phyloP scores from a whole-genome alignment of 176 grass and related monocot genomes.

The Panicum miliaceum region DNA sequence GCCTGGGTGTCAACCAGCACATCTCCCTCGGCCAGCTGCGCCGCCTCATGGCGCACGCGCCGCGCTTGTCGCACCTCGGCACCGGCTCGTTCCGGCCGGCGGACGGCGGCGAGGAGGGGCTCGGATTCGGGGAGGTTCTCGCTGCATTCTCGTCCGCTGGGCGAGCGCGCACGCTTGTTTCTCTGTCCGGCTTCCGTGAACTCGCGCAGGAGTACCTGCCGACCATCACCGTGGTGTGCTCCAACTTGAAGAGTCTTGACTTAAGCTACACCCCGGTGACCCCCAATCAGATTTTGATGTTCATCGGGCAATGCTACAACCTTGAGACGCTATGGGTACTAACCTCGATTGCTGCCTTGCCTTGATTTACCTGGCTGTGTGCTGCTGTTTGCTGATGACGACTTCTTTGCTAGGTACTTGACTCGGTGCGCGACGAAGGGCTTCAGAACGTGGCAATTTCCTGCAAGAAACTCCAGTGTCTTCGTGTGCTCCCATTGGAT shows the following conservation, averaged over 20 bases:
- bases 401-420: slow-evolving; percentile 69
- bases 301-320: slow-evolving; percentile 72
- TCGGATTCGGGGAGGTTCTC: slow-evolving; percentile 52
- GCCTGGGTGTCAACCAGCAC: slow-evolving; percentile 74
- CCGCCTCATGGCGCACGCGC: slow-evolving; percentile 70
- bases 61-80: slow-evolving; percentile 71
- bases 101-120: slow-evolving; percentile 48
- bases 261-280: slow-evolving; percentile 74
- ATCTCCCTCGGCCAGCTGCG: slow-evolving; percentile 74
- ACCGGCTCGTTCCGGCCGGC: slow-evolving; percentile 68
- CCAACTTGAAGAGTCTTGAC: slow-evolving; percentile 66
- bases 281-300: slow-evolving; percentile 58
- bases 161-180: slow-evolving; percentile 54
- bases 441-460: slow-evolving; percentile 51
- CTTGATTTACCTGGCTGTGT: not conserved
- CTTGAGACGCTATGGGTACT: slow-evolving; percentile 86
- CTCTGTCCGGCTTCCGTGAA: slow-evolving; percentile 83
- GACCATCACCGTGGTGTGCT: slow-evolving; percentile 56
- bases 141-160: slow-evolving; percentile 44
- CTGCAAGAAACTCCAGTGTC: slow-evolving; percentile 80
- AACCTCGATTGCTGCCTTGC: not conserved
- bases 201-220: slow-evolving; percentile 70
- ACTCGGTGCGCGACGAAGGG: slow-evolving; percentile 82
- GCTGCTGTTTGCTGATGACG: slow-evolving; percentile 10
- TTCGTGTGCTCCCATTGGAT: slow-evolving; percentile 79